These are phyloP conservation scores for Fragilaria radians DNA, from an alignment of 108 stramenopile genomes.

Conservation along the genomic window DNA sequence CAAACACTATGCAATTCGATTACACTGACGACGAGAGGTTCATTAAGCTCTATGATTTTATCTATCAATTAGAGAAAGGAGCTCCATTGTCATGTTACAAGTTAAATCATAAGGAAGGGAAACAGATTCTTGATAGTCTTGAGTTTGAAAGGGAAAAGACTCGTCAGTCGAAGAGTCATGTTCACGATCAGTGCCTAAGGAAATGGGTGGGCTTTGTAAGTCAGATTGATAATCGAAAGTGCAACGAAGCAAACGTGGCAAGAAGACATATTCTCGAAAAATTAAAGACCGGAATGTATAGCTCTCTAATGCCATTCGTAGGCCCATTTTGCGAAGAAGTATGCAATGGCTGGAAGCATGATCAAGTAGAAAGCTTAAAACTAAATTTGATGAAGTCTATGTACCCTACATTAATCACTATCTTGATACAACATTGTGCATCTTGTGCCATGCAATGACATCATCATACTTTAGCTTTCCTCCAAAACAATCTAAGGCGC, in stretches of 20 bases:
- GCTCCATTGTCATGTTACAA: too few species aligned
- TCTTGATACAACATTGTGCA: slow-evolving; percentile 36
- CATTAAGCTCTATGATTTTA: too few species aligned
- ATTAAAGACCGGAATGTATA: not conserved
- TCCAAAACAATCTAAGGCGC: slow-evolving; percentile 96
- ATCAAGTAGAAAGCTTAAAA: not conserved
- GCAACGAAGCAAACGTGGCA: slow-evolving; percentile 55
- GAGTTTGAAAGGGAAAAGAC: slow-evolving; percentile 33
- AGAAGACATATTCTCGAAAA: slow-evolving; percentile 27
- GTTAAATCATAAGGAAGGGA: too few species aligned
- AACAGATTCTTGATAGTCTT: slow-evolving; percentile 29
- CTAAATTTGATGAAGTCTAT: not conserved
- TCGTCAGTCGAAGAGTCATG: slow-evolving; percentile 27
- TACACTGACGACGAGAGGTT: too few species aligned
- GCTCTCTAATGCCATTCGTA: not conserved
- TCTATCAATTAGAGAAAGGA: too few species aligned
- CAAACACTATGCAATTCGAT: not conserved
- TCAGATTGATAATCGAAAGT: slow-evolving; percentile 33
- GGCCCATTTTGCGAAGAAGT: not conserved
- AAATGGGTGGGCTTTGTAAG: slow-evolving; percentile 46
- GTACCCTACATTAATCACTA: slow-evolving; percentile 2
- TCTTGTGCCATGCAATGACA: slow-evolving; percentile 91
- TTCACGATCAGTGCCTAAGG: slow-evolving; percentile 41
- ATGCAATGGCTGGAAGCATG: not conserved
- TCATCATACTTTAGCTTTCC: slow-evolving; percentile 86